Evolutionary conservation across 2,329 filamentous ascomycete genomes (phyloP).

Genomic region (Beauveria asiatica): DNA sequence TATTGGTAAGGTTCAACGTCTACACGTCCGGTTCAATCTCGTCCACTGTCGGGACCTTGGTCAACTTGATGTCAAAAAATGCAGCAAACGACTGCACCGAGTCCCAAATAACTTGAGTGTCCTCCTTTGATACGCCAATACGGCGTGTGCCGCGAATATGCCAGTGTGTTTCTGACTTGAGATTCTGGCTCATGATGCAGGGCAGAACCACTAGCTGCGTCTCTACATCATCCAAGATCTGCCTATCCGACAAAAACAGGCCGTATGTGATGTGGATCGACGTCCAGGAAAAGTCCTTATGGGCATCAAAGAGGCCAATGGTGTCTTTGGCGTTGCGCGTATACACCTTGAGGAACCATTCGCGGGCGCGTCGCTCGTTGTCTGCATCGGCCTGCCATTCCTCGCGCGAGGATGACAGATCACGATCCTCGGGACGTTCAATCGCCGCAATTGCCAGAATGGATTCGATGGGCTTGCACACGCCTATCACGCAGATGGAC

Average conservation of each 20-base stretch:
- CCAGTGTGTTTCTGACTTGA: slow-evolving; percentile 44
- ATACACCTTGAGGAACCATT: slow-evolving; percentile 51
- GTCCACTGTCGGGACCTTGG: slow-evolving; percentile 21
- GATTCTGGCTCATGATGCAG: slow-evolving; percentile 51
- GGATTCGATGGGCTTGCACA: slow-evolving; percentile 54
- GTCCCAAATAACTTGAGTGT: slow-evolving; percentile 21
- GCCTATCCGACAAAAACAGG: slow-evolving; percentile 47
- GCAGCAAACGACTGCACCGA: slow-evolving; percentile 17
- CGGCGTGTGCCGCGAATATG: slow-evolving; percentile 29
- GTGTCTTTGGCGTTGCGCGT: slow-evolving; percentile 34
- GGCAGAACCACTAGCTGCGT: slow-evolving; percentile 46
- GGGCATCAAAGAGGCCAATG: slow-evolving; percentile 27
- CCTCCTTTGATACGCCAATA: slow-evolving; percentile 20
- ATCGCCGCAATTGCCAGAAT: slow-evolving; percentile 45
- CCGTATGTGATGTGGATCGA: slow-evolving; percentile 49
- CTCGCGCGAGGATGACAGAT: slow-evolving; percentile 44
- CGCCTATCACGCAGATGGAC: slow-evolving; percentile 47
- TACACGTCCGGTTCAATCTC: slow-evolving; percentile 21
- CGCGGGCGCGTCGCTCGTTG: slow-evolving; percentile 42
- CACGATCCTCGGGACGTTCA: slow-evolving; percentile 46
- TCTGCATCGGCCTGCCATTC: slow-evolving; percentile 49
- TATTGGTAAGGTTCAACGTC: neutral
- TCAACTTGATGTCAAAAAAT: slow-evolving; percentile 18
- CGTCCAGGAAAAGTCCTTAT: slow-evolving; percentile 39
- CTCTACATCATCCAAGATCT: slow-evolving; percentile 43